These are phyloP conservation scores for Penicillium goetzii DNA, from an alignment of 495 filamentous ascomycete genomes.

Conservation along the genomic window DNA sequence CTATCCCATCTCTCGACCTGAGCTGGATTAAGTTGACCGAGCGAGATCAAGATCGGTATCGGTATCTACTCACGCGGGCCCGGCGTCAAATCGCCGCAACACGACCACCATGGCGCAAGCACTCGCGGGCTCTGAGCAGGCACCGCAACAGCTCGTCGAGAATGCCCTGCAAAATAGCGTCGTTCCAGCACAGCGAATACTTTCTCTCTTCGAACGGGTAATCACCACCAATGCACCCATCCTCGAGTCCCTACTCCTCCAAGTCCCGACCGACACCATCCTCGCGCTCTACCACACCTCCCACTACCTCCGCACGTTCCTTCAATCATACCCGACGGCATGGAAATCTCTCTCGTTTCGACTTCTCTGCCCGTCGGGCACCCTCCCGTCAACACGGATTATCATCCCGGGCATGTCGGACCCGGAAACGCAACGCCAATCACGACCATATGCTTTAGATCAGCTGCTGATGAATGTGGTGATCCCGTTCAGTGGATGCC, in stretches of 20 bases:
- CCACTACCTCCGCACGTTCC: slow-evolving; percentile 55
- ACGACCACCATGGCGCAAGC: slow-evolving; percentile 24
- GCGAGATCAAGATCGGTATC: slow-evolving; percentile 7
- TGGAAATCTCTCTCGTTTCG: slow-evolving; percentile 65
- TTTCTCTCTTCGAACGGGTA: slow-evolving; percentile 56
- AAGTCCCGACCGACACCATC: slow-evolving; percentile 58
- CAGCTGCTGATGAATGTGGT: slow-evolving; percentile 60
- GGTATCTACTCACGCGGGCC: slow-evolving; percentile 19
- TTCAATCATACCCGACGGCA: slow-evolving; percentile 61
- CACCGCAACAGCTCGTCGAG: slow-evolving; percentile 33
- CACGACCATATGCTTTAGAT: slow-evolving; percentile 59
- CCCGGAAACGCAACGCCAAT: slow-evolving; percentile 49
- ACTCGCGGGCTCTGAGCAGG: slow-evolving; percentile 16
- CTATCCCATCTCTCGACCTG: slow-evolving; percentile 24
- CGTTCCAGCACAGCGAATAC: slow-evolving; percentile 35
- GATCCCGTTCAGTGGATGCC: slow-evolving; percentile 57
- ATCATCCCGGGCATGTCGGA: slow-evolving; percentile 42
- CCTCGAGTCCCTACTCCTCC: slow-evolving; percentile 60
- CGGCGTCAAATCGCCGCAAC: slow-evolving; percentile 17
- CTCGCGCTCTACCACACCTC: slow-evolving; percentile 63
- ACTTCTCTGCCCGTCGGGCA: slow-evolving; percentile 51
- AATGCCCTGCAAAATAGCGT: slow-evolving; percentile 34
- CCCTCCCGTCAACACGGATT: slow-evolving; percentile 37
- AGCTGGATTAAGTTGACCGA: not conserved
- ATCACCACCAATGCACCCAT: slow-evolving; percentile 59